Base-by-base conservation (phyloP, 768 basidiomycete species). In the Boletus tylopilopsis region DNA sequence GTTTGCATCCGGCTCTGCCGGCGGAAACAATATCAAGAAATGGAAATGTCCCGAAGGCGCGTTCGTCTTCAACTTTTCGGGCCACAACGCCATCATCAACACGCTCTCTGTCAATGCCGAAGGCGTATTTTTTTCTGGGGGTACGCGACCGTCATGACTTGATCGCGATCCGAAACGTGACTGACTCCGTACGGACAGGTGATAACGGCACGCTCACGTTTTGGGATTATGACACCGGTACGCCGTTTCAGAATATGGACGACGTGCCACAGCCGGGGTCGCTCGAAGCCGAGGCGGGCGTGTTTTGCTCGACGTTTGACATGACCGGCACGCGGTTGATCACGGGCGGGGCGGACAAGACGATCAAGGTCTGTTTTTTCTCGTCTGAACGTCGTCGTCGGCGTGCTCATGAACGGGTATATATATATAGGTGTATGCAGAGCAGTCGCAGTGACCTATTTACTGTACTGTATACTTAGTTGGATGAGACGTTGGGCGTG, bases 11-110 rank as follows among this genome's bases (percentile, higher is more conserved):
- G 96, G 90, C 42, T 94, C 91, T 22, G 90, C 95, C 0, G 96
- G 96, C n/a, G 96, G 94, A 1, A 97, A 97, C 75, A 98, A 98
- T 68, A 97, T 99, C 74, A 99, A 99, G 66, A 98, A 98, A 68
- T 99, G 95, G 95, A 96, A 95, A 61, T 97, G 93, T 60, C 96
- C 96, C 6, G 92, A 97, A 55, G 96, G 96, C 39, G 68, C 82
- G 3, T 98, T 99, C 56, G 95, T 98, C 4, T 91, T 89, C 77
- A 99, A 97, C 71, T 96, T 98, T 67, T 76, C 82, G 37, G 96
- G 96, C 0, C 96, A 98, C 67, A 93, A 96, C 53, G 91, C 94
- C 2, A 97, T 98, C 70, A 91, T 99, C 76, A 99, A 99, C 68
- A 94, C 93, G 6, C 63, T 98, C 49, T 84, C 86, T 11, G 90